These are phyloP conservation scores for Aspergillus caelatus DNA, from an alignment of 2,329 filamentous ascomycete genomes.

Conservation along the genomic window DNA sequence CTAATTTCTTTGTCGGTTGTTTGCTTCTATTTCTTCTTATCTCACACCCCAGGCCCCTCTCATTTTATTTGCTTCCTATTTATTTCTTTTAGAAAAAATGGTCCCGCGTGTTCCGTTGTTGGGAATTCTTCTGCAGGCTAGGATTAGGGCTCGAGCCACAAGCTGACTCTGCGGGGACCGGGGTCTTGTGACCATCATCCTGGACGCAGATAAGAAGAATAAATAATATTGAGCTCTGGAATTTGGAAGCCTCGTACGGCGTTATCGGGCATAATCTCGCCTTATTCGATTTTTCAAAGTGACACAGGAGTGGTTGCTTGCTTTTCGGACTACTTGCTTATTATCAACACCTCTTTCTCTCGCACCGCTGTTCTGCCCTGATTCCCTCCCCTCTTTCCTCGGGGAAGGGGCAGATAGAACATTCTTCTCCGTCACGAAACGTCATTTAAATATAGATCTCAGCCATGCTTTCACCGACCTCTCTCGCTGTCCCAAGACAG, in stretches of 20 bases:
- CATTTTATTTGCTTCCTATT: conserved; percentile 8
- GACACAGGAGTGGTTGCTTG: neutral
- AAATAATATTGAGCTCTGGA: neutral
- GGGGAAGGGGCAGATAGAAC: neutral
- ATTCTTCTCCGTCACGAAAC: neutral
- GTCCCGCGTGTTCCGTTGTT: neutral
- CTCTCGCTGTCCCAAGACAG: conserved; percentile 23
- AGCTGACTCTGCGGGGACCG: conserved; percentile 5
- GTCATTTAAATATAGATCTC: neutral
- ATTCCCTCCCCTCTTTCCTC: neutral
- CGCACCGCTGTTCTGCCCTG: neutral
- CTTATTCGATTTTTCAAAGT: neutral
- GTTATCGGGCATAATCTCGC: neutral
- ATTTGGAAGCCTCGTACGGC: neutral
- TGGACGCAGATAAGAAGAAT: neutral
- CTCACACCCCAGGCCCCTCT: neutral
- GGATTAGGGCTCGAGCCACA: conserved; percentile 17
- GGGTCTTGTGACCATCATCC: conserved; percentile 8
- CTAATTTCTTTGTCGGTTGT: conserved; percentile 8
- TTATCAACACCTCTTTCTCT: conserved; percentile 10
- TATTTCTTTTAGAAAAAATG: conserved; percentile 6
- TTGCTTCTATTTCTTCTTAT: conserved; percentile 11
- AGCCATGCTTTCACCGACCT: conserved; percentile 29
- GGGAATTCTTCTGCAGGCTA: conserved; percentile 7
- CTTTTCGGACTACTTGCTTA: neutral